Evolutionary conservation across 352 stramenopile genomes (phyloP), one percentile per base, ranked within the genome.

Genomic region (Saprolegnia parasitica): DNA sequence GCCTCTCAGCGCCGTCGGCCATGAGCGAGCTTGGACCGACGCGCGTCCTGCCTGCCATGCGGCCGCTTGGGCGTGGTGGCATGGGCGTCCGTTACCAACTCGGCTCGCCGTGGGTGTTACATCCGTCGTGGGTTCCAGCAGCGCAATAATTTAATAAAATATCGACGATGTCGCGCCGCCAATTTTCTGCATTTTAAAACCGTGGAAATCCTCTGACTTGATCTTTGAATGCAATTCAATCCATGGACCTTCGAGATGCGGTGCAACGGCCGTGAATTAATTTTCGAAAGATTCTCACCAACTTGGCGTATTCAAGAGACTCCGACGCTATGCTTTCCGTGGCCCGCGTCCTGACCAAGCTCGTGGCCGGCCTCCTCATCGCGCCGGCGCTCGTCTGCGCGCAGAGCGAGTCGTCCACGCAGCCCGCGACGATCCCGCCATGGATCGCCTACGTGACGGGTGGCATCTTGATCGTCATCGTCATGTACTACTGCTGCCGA

Each of bases 401-500:
- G 11, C 24, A 42, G 35, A n/a, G 3, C n/a, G 52, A 60, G 1
- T 60, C 52, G 20, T 35, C 24, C 47, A 29, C 47, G 24, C 52
- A 60, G 52, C 52, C 52, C 24, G 52, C 52, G 24, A 60, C 52
- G 52, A 60, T 93, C 13, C 84, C 86, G 15, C 85, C 83, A 32
- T 95, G 86, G 86, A 77, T 95, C 24, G 86, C 86, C 50, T 95
- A 92, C 74, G 81, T 92, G 39, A 95, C 86, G 15, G 86, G 86
- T 65, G 86, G 84, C 0, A 71, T 95, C 37, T 72, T 95, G 58
- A 77, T 95, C 65, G 79, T 95, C 54, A 95, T 95, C 72, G 92
- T 95, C 68, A 78, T 93, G 35, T 95, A 95, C 78, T 95, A 95
- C 66, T 95, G 86, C 78, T 95, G 86, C 64, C 86, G 86, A 46